Conservation (phyloP, 495 filamentous ascomycete species). For the Xylaria venustula region DNA sequence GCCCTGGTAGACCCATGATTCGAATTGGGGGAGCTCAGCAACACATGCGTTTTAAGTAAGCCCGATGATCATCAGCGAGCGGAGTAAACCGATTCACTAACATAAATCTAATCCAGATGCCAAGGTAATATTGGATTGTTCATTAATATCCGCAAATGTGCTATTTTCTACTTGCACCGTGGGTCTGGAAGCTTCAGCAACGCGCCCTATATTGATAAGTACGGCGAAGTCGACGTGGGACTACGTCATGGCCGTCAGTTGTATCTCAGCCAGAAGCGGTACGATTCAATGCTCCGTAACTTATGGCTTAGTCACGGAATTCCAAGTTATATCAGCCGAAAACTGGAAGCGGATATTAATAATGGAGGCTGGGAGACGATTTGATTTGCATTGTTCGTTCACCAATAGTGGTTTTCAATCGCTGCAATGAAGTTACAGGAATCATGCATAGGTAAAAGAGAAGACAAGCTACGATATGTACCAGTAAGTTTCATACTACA, state of each 20-base stretch:
- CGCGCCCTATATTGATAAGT: constrained; percentile 91
- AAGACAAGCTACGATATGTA: not conserved
- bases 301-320: constrained; percentile 86
- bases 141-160: constrained; percentile 95
- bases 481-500: not conserved
- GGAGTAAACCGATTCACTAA: constrained; percentile 17
- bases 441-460: not conserved
- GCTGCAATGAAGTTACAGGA: not conserved
- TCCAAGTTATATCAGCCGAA: constrained; percentile 83
- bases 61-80: constrained; percentile 17
- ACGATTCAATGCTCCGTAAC: constrained; percentile 80
- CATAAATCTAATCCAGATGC: constrained; percentile 55
- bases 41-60: constrained; percentile 77
- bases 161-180: constrained; percentile 78
- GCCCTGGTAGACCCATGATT: constrained; percentile 27
- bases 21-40: constrained; percentile 83
- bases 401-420: not conserved
- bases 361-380: constrained; percentile 97
- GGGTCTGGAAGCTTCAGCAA: constrained; percentile 78
- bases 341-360: constrained; percentile 91
- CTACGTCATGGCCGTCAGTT: constrained; percentile 80
- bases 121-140: constrained; percentile 85
- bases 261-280: constrained; percentile 88
- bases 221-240: constrained; percentile 88
- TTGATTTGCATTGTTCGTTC: constrained; percentile 28